Percentiles rank a stretch among this genome's conserved stretches.
Conservation (phyloP, 371 early-diverging fungal species). For the Massospora cicadina region DNA sequence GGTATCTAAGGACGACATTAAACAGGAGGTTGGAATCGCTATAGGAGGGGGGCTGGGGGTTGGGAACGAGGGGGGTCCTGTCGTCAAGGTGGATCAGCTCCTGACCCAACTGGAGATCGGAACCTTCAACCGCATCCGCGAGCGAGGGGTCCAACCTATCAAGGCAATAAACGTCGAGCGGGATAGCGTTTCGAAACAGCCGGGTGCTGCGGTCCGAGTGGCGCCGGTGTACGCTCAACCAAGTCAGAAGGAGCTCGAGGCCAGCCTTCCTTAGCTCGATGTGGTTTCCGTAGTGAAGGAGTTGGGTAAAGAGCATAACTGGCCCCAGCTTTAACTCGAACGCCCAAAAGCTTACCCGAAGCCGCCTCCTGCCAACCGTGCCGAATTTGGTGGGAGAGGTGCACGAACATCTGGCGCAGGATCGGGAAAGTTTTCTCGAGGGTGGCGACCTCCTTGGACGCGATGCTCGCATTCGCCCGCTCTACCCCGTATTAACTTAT, state of each 20-base stretch:
- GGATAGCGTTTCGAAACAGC: constrained; percentile 41
- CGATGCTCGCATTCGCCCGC: background rate
- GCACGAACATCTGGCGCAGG: background rate
- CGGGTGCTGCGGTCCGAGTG: constrained; percentile 40
- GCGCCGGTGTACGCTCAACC: constrained; percentile 43
- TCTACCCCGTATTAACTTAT: background rate
- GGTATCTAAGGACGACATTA: constrained; percentile 32
- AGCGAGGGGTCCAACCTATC: constrained; percentile 21
- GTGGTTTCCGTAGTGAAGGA: constrained; percentile 45
- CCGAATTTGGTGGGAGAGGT: background rate
- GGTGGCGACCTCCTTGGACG: background rate
- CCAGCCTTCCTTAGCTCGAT: constrained; percentile 48
- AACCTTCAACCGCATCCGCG: constrained; percentile 13
- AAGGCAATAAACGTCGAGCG: constrained; percentile 39
- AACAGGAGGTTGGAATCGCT: constrained; percentile 34
- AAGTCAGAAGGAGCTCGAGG: constrained; percentile 47
- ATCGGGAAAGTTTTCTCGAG: constrained; percentile 3
- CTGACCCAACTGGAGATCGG: constrained; percentile 18
- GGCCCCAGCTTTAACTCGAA: background rate
- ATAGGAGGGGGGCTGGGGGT: constrained; percentile 30
- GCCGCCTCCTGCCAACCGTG: constrained; percentile 4
- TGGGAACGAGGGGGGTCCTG: constrained; percentile 31
- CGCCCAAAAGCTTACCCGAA: background rate
- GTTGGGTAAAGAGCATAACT: constrained; percentile 29
- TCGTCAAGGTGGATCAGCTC: constrained; percentile 26